phyloP scores from a whole-genome alignment of 83 land plant species.

The Diphasiastrum complanatum region DNA sequence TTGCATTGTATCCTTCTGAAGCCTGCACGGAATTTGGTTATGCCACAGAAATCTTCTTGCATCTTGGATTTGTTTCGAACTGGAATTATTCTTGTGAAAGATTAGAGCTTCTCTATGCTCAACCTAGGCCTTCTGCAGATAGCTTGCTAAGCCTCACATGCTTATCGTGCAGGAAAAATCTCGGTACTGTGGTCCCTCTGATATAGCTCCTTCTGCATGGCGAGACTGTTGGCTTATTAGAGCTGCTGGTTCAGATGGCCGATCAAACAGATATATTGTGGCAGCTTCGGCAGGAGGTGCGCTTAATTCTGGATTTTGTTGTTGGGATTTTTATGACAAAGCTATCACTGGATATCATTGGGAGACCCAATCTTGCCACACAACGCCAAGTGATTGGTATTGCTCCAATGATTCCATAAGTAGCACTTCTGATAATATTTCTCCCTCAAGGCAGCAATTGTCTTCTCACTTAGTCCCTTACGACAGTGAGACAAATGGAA shows the following conservation, averaged over 20 bases:
- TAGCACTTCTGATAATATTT: not conserved
- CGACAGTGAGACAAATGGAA: not conserved
- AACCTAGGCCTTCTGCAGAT: not conserved
- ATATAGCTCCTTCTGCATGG: conserved; percentile 51
- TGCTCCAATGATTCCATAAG: too few relatives aligned
- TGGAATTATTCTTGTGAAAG: not conserved
- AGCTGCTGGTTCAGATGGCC: conserved; percentile 89
- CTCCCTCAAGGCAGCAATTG: not conserved
- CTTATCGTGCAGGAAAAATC: conserved; percentile 56
- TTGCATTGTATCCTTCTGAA: too few relatives aligned
- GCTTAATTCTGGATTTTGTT: conserved; percentile 68
- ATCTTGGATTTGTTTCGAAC: too few relatives aligned
- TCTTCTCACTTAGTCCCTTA: not conserved
- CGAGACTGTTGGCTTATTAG: conserved; percentile 94
- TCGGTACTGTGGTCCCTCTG: conserved; percentile 54
- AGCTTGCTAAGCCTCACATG: not conserved
- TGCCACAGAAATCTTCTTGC: too few relatives aligned
- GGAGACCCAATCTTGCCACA: conserved; percentile 32
- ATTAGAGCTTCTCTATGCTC: conserved; percentile 1
- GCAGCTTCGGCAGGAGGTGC: conserved; percentile 89
- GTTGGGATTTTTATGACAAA: conserved; percentile 85
- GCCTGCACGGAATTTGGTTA: too few relatives aligned
- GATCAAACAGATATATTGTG: conserved; percentile 74
- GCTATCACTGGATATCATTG: conserved; percentile 55
- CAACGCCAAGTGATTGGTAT: conserved; percentile 25